phyloP scores from a whole-genome alignment of 2,329 filamentous ascomycete genomes.

The Stagonosporopsis chrysanthemi region DNA sequence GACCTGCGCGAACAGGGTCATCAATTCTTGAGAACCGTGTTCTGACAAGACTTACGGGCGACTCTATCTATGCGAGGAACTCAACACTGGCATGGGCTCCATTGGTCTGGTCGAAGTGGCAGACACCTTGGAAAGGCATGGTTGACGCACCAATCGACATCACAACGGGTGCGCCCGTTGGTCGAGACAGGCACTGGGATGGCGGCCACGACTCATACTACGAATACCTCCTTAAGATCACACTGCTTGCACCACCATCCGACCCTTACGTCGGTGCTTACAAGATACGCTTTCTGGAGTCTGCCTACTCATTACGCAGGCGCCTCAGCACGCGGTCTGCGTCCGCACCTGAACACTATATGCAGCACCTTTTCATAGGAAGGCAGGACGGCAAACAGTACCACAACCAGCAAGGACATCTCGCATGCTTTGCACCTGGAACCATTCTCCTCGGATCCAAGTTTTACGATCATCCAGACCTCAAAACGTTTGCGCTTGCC shows the following conservation, averaged over 20 bases:
- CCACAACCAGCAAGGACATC: slow-evolving; percentile 51
- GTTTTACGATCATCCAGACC: slow-evolving; percentile 41
- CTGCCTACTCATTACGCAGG: slow-evolving; percentile 48
- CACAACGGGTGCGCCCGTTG: slow-evolving; percentile 50
- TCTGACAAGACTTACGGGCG: slow-evolving; percentile 51
- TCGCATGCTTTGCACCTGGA: slow-evolving; percentile 51
- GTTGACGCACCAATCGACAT: slow-evolving; percentile 55
- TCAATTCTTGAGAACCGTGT: slow-evolving; percentile 56
- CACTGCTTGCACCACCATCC: slow-evolving; percentile 45
- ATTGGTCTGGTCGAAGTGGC: slow-evolving; percentile 55
- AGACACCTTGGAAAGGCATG: slow-evolving; percentile 51
- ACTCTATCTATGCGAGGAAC: slow-evolving; percentile 51
- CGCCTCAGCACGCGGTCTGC: slow-evolving; percentile 48
- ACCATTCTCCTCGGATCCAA: slow-evolving; percentile 50
- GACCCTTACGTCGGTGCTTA: slow-evolving; percentile 48
- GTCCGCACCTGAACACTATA: slow-evolving; percentile 40
- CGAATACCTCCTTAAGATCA: slow-evolving; percentile 53
- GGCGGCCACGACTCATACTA: slow-evolving; percentile 55
- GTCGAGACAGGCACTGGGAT: slow-evolving; percentile 53
- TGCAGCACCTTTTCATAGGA: slow-evolving; percentile 52
- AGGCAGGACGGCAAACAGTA: slow-evolving; percentile 43
- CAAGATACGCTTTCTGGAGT: slow-evolving; percentile 42
- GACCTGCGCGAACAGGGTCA: slow-evolving; percentile 53
- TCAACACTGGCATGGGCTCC: slow-evolving; percentile 55
- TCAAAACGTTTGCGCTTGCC: slow-evolving; percentile 48